These are phyloP conservation scores for Pseudopithomyces maydicus DNA, from an alignment of 2,329 filamentous ascomycete species.

Conservation along the genomic window DNA sequence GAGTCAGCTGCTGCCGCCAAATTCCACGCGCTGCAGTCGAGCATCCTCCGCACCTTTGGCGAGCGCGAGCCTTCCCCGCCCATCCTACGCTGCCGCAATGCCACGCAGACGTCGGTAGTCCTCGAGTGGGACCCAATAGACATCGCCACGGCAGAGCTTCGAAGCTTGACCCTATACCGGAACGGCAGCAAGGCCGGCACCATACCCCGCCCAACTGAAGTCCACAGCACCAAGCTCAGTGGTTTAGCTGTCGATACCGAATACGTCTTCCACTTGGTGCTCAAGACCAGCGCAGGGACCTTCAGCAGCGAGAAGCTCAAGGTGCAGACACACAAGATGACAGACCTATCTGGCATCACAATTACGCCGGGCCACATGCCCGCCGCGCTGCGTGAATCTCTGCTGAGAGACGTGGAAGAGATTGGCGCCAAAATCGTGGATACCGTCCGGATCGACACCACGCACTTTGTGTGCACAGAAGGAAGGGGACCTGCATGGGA, in stretches of 20 bases:
- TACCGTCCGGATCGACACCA: constrained; percentile 91
- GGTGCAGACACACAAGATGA: constrained; percentile 98
- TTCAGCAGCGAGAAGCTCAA: constrained; percentile 81
- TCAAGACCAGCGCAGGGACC: constrained; percentile 89
- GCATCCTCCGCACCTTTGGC: constrained; percentile 87
- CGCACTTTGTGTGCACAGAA: constrained; percentile 97
- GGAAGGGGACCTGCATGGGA: constrained; percentile 90
- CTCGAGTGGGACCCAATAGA: constrained; percentile 97
- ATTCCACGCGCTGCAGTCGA: constrained; percentile 85
- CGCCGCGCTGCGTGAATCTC: constrained; percentile 70
- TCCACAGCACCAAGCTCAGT: constrained; percentile 95
- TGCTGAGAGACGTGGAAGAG: constrained; percentile 77
- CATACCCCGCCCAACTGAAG: constrained; percentile 84
- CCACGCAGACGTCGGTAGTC: constrained; percentile 96
- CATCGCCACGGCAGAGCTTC: constrained; percentile 87
- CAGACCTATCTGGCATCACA: constrained; percentile 91
- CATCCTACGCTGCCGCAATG: constrained; percentile 88
- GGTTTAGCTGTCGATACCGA: constrained; percentile 95
- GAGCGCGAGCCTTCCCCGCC: constrained; percentile 76
- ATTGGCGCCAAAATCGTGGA: constrained; percentile 94
- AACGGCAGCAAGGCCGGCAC: constrained; percentile 97
- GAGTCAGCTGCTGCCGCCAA: constrained; percentile 75
- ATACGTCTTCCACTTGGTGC: constrained; percentile 90
- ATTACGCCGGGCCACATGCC: constrained; percentile 90
- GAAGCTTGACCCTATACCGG: constrained; percentile 87